phyloP scores from a whole-genome alignment of 1,284 basidiomycete species.

The Mycosarcoma mackinlayi region DNA sequence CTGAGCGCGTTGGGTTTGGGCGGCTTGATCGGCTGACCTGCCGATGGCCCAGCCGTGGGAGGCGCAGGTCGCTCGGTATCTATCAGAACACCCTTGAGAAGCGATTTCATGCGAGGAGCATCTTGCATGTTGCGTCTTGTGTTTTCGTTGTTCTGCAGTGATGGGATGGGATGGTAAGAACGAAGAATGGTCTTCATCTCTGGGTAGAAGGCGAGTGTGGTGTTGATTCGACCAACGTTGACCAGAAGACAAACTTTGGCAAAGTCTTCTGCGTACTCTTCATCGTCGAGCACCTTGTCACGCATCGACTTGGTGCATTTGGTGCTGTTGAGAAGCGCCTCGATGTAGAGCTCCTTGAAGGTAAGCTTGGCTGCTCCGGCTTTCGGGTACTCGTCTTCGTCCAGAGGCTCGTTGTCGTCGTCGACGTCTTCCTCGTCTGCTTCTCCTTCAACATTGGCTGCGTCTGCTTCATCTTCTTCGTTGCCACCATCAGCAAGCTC shows the following conservation, averaged over 20 bases:
- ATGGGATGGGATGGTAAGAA: conserved; percentile 84
- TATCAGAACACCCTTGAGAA: conserved; percentile 80
- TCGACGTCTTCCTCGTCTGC: conserved; percentile 32
- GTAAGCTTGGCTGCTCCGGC: conserved; percentile 69
- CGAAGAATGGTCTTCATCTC: conserved; percentile 84
- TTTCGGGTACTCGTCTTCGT: conserved; percentile 50
- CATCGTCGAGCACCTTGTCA: conserved; percentile 83
- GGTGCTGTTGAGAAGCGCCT: conserved; percentile 79
- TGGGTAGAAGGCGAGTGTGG: conserved; percentile 81
- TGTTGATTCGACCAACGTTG: conserved; percentile 92
- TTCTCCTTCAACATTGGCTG: conserved; percentile 11
- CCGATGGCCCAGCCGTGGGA: conserved; percentile 54
- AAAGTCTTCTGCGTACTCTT: conserved; percentile 82
- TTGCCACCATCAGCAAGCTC: conserved; percentile 42
- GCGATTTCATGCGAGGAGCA: conserved; percentile 81
- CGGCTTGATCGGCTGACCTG: conserved; percentile 37
- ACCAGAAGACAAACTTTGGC: conserved; percentile 82
- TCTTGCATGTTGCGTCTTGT: conserved; percentile 81
- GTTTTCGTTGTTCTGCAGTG: conserved; percentile 75
- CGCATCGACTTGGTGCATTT: conserved; percentile 87
- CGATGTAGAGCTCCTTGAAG: conserved; percentile 86
- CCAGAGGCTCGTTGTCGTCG: conserved; percentile 33
- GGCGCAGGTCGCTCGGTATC: conserved; percentile 74
- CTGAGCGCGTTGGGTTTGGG: conserved; percentile 49
- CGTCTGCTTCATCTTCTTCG: conserved; percentile 13